Evolutionary conservation across 1,284 basidiomycete species (phyloP), one percentile per base, ranked within the genome.

Genomic region (Leccinum huronense): DNA sequence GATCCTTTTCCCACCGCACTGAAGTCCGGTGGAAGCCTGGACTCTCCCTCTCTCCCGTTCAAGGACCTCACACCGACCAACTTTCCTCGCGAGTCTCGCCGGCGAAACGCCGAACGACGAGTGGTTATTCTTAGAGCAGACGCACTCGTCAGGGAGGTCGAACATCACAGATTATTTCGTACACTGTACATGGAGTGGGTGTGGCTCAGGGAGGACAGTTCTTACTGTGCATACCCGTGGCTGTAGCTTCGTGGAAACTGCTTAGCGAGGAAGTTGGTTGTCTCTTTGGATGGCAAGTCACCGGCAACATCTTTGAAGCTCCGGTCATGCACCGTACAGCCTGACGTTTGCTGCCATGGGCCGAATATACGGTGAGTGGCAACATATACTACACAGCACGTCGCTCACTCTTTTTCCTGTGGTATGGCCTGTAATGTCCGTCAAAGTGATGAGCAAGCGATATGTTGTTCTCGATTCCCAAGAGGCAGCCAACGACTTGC

Each of bases 171-270:
- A 30, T 88, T 91, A 1, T 90, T 90, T 70, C 91, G 89, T 70
- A 80, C 80, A 4, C 75, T 90, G 1, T 91, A 89, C 72, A 80
- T 83, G 69, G 90, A 91, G 75, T 91, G 89, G 90, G 89, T 91
- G 1, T n/a, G n/a, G n/a, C n/a, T n/a, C n/a, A n/a, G n/a, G n/a
- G n/a, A n/a, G n/a, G n/a, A n/a, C n/a, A n/a, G n/a, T n/a, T n/a
- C n/a, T n/a, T n/a, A n/a, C n/a, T n/a, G n/a, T n/a, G n/a, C n/a
- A n/a, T n/a, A n/a, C n/a, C n/a, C n/a, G n/a, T n/a, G n/a, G n/a
- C n/a, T n/a, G n/a, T n/a, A n/a, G n/a, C n/a, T n/a, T n/a, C n/a
- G n/a, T n/a, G n/a, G n/a, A n/a, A n/a, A n/a, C n/a, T n/a, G n/a
- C n/a, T n/a, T n/a, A n/a, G n/a, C n/a, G n/a, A n/a, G n/a, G n/a